Conservation (phyloP, 2,329 filamentous ascomycete species). For the Phaeosphaeriaceae sp. region DNA sequence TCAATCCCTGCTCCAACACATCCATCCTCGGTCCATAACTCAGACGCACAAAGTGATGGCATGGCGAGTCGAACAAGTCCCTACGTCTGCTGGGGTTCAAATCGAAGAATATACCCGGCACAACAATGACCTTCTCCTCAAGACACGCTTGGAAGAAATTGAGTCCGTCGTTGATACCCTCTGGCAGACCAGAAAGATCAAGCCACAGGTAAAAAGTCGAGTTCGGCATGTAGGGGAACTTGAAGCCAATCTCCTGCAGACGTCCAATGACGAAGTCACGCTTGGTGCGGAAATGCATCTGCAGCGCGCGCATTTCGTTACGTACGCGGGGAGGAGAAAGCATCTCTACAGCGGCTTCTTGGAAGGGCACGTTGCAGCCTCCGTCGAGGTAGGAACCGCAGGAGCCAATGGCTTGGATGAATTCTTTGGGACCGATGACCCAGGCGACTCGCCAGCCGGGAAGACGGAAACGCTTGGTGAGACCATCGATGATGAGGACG, state of each 20-base stretch:
- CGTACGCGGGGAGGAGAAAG: conserved; percentile 84
- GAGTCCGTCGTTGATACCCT: conserved; percentile 87
- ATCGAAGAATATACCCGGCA: conserved; percentile 98
- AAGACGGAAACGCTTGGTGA: conserved; percentile 95
- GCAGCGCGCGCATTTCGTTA: conserved; percentile 87
- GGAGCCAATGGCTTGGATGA: conserved; percentile 89
- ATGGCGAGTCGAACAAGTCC: conserved; percentile 92
- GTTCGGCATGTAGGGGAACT: conserved; percentile 79
- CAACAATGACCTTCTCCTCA: conserved; percentile 93
- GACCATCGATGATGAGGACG: conserved; percentile 91
- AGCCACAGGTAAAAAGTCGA: conserved; percentile 94
- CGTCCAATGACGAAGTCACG: conserved; percentile 87
- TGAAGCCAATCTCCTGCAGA: conserved; percentile 85
- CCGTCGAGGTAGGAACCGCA: conserved; percentile 95
- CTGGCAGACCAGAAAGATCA: conserved; percentile 71
- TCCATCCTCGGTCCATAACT: conserved; percentile 53
- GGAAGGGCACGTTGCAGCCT: conserved; percentile 93
- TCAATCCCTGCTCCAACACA: conserved; percentile 49
- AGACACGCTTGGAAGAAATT: conserved; percentile 97
- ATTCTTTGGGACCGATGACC: conserved; percentile 95
- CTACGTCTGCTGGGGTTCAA: conserved; percentile 88
- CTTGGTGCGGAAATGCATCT: conserved; percentile 90
- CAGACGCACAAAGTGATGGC: conserved; percentile 67
- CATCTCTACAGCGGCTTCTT: conserved; percentile 91
- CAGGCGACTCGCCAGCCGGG: conserved; percentile 97